Base-by-base conservation (phyloP, 2,329 filamentous ascomycete genomes). In the Aspergillus awamori region DNA sequence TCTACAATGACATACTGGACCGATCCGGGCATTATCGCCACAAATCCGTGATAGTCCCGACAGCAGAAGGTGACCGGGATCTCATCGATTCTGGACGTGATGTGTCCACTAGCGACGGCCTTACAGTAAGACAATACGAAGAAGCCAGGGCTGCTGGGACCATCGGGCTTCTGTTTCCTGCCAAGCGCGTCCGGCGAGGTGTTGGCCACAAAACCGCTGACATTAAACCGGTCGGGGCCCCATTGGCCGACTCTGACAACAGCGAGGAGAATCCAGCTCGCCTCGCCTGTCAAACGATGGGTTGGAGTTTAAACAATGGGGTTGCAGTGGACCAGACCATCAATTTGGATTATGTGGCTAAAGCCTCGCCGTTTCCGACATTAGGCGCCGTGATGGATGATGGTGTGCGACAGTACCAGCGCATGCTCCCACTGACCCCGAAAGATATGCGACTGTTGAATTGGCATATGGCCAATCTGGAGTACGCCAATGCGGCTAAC, bases 381-480 rank as follows among this genome's bases (percentile, higher is more conserved):
- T 81, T 99, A 10, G 95, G 95, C 1, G 89, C 89, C n/a, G 90
- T 96, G 2, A 90, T 98, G 80, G 92, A 99, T 70, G 88, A 93
- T 66, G 92, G 93, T n/a, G 88, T 99, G 62, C 84, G 84, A 17
- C 93, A 98, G 74, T 99, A 97, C 74, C 89, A 91, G 70, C 83
- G 85, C 33, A 85, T 99, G 53, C 84, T 98, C 28, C 89, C 96
- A 61, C 80, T 99, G 56, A 91, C 88, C 13, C 86, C 93, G 1
- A 91, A 92, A 72, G 95, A 99, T 71, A 89, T 96, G 76, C 87
- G 95, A 49, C 82, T 99, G 15, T 84, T 98, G 71, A 99, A 97
- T 72, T 99, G 95, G 95, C 96, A 99, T 76, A 90, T 97, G 75
- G 96, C 96, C 66, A 99, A 99, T 72, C 84, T 99, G 13, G 95